phyloP scores from a whole-genome alignment of 2,329 filamentous ascomycete species.

The Trematosphaeria pertusa region DNA sequence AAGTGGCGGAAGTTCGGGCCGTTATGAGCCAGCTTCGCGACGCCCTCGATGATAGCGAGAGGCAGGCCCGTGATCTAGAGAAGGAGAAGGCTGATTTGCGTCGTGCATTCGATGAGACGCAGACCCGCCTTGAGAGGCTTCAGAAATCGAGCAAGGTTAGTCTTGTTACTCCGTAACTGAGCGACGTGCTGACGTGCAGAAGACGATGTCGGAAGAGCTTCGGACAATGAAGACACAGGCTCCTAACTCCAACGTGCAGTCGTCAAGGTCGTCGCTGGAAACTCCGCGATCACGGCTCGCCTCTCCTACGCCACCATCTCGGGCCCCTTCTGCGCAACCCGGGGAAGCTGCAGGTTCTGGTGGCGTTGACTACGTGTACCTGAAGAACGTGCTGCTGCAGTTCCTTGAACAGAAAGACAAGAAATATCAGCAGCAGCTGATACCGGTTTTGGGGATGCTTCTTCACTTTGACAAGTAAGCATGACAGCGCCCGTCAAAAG shows the following conservation, averaged over 20 bases:
- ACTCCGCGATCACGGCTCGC: constrained; percentile 55
- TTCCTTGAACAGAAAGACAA: constrained; percentile 83
- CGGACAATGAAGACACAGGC: constrained; percentile 55
- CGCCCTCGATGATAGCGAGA: constrained; percentile 86
- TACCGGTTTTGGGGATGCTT: constrained; percentile 78
- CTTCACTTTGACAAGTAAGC: constrained; percentile 78
- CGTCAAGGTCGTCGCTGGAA: constrained; percentile 66
- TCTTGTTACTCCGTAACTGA: not conserved
- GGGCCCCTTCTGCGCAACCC: constrained; percentile 32
- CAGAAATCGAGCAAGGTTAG: constrained; percentile 68
- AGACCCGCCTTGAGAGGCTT: constrained; percentile 78
- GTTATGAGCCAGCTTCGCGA: constrained; percentile 80
- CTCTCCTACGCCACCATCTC: constrained; percentile 55
- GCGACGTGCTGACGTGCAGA: constrained; percentile 24
- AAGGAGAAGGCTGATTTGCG: constrained; percentile 80
- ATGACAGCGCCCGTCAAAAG: too few relatives aligned
- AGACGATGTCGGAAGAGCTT: constrained; percentile 65
- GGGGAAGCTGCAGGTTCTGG: constrained; percentile 23
- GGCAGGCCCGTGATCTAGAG: constrained; percentile 81
- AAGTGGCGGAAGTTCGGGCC: constrained; percentile 75
- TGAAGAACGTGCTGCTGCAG: constrained; percentile 82
- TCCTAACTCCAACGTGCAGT: constrained; percentile 56
- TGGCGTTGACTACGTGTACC: constrained; percentile 68
- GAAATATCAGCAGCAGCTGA: constrained; percentile 75
- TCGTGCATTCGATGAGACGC: constrained; percentile 78